Evolutionary conservation across 768 basidiomycete genomes (phyloP), one percentile per base, ranked within the genome.

Genomic region (Naganishia antarctica): DNA sequence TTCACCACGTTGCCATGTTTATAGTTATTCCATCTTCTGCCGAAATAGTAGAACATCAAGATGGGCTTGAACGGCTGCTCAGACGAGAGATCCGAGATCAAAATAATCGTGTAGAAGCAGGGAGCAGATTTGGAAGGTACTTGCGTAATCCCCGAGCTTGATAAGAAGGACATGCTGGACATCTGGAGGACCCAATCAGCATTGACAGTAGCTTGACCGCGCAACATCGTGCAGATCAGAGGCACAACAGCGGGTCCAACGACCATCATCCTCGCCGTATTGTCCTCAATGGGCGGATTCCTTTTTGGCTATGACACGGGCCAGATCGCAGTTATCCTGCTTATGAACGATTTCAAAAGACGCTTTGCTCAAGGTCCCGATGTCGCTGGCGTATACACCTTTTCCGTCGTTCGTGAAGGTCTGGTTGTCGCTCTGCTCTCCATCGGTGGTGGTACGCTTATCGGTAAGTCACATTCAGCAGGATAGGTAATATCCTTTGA

Each of bases 271-370:
- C 78, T 87, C 53, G 86, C 86, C 69, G 70, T 86, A 62, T 74
- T 89, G 37, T 85, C 87, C 37, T 84, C 83, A 57, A 87, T 87
- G 81, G 87, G 87, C 63, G 87, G 87, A 49, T 72, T 71, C 70
- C 69, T 69, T 65, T 77, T 75, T 51, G 68, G 53, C 53, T 59
- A 40, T 34, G 40, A 21, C 25, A 87, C 68, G 86, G 87, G 87
- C 26, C 87, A 89, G 74, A 89, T 90, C 67, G 85, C 85, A 58
- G 86, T 87, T 72, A 86, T 90, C 69, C 78, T 87, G 28, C 78
- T 87, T 75, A 87, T 89, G 86, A n/a, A 41, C 2, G 69, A 70
- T 49, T 70, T 70, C 47, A 26, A 68, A 15, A 28, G 66, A 16
- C 84, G 87, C 15, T 88, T 90, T 70, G 86, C 81, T 1, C 76